These are phyloP conservation scores for Neckera pumila DNA, from an alignment of 225 moss, liverwort and hornwort genomes.

Conservation along the genomic window DNA sequence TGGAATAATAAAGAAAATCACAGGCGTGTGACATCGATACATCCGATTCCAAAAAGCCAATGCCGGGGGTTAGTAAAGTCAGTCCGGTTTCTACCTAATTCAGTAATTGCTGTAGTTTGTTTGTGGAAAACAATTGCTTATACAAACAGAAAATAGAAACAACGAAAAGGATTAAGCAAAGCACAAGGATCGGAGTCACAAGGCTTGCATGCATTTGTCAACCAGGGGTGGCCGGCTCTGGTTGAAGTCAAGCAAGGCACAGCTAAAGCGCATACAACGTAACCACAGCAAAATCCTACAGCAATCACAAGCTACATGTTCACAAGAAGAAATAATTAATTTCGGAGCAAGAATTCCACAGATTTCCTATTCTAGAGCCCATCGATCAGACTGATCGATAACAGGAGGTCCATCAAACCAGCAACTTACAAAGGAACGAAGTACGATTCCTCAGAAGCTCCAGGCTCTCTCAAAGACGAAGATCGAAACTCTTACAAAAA, in stretches of 20 bases:
- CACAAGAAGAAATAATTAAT: not conserved
- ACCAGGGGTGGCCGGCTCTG: too few relatives aligned
- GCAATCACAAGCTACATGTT: not conserved
- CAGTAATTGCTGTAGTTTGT: not conserved
- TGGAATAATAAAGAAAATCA: not conserved
- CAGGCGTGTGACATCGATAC: not conserved
- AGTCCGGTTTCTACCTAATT: not conserved
- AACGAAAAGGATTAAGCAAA: not conserved
- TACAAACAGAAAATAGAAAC: not conserved
- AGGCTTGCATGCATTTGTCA: too few relatives aligned
- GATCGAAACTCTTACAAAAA: not conserved
- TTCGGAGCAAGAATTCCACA: not conserved
- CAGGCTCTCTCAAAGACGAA: not conserved
- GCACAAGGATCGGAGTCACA: not conserved
- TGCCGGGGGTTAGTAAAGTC: not conserved
- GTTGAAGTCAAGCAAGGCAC: too few relatives aligned
- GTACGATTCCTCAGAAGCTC: not conserved
- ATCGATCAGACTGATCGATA: not conserved
- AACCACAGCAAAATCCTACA: not conserved
- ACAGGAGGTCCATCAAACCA: not conserved
- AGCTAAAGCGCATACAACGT: too few relatives aligned
- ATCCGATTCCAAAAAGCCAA: not conserved
- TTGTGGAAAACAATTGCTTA: not conserved
- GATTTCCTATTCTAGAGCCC: not conserved
- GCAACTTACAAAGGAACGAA: not conserved